Evolutionary conservation across 2,329 filamentous ascomycete species (phyloP).

Genomic region (Pseudogymnoascus sp.): DNA sequence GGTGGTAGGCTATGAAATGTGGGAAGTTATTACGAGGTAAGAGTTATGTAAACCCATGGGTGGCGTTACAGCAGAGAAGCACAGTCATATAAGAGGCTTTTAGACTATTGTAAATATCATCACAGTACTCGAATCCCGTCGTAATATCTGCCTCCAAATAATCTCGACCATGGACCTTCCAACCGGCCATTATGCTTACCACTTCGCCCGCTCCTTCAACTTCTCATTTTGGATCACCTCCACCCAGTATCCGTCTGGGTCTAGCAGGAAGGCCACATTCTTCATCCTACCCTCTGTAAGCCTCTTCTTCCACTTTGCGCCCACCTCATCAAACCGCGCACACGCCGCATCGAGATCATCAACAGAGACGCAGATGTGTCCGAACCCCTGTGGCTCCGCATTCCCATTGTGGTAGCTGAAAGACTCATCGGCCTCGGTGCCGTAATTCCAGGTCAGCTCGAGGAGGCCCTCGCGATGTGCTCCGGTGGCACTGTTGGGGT

Average conservation of each 20-base stretch:
- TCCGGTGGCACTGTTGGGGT: slow-evolving; percentile 47
- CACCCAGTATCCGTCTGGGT: slow-evolving; percentile 79
- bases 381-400: slow-evolving; percentile 80
- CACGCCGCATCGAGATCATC: slow-evolving; percentile 80
- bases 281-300: slow-evolving; percentile 86
- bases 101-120: slow-evolving; percentile 8
- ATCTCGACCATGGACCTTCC: not conserved
- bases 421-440: slow-evolving; percentile 72
- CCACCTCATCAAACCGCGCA: slow-evolving; percentile 69
- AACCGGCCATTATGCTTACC: not conserved
- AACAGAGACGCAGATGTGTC: slow-evolving; percentile 73
- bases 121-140: not conserved
- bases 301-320: slow-evolving; percentile 85
- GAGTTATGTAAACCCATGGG: not conserved
- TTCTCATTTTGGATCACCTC: slow-evolving; percentile 70
- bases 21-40: not conserved
- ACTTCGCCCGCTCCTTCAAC: slow-evolving; percentile 35
- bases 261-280: slow-evolving; percentile 82
- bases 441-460: slow-evolving; percentile 77
- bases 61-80: not conserved
- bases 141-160: not conserved
- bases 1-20: not conserved
- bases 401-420: slow-evolving; percentile 90
- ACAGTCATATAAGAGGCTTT: not conserved
- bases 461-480: slow-evolving; percentile 71